phyloP scores from a whole-genome alignment of 1,284 basidiomycete species.

The Boletus mariae region DNA sequence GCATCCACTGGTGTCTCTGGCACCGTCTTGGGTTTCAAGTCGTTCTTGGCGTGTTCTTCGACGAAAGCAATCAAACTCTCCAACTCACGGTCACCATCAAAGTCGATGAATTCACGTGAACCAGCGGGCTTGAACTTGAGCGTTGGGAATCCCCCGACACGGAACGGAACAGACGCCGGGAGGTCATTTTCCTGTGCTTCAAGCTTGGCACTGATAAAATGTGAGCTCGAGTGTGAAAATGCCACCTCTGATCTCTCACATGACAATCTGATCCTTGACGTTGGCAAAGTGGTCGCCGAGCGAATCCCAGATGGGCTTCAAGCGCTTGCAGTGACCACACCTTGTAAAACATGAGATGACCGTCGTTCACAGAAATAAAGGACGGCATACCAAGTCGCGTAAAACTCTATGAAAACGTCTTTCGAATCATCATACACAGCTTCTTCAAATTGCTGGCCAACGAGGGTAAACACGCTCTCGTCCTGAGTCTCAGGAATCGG shows the following conservation, averaged over 20 bases:
- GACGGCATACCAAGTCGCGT: conserved; percentile 84
- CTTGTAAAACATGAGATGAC: conserved; percentile 37
- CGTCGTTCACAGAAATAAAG: background rate
- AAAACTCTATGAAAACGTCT: conserved; percentile 97
- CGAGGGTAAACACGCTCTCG: conserved; percentile 81
- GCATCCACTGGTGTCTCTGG: no score
- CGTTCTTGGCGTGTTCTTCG: conserved; percentile 77
- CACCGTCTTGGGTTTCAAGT: conserved; percentile 27
- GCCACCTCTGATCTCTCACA: conserved; percentile 51
- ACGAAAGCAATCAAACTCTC: conserved; percentile 85
- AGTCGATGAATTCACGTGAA: conserved; percentile 82
- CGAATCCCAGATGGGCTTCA: conserved; percentile 92
- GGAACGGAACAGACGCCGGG: conserved; percentile 84
- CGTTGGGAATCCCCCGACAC: conserved; percentile 88
- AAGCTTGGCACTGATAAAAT: conserved; percentile 81
- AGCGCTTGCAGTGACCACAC: conserved; percentile 95
- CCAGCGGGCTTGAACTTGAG: conserved; percentile 97
- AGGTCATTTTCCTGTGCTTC: conserved; percentile 97
- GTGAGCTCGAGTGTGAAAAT: background rate
- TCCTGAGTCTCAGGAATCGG: conserved; percentile 83
- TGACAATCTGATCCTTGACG: conserved; percentile 76
- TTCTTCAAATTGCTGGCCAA: conserved; percentile 88
- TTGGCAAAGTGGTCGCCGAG: conserved; percentile 84
- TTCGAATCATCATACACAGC: conserved; percentile 84
- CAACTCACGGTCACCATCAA: conserved; percentile 86